phyloP scores from a whole-genome alignment of 2,329 filamentous ascomycete genomes.

The Fusarium euwallaceae region DNA sequence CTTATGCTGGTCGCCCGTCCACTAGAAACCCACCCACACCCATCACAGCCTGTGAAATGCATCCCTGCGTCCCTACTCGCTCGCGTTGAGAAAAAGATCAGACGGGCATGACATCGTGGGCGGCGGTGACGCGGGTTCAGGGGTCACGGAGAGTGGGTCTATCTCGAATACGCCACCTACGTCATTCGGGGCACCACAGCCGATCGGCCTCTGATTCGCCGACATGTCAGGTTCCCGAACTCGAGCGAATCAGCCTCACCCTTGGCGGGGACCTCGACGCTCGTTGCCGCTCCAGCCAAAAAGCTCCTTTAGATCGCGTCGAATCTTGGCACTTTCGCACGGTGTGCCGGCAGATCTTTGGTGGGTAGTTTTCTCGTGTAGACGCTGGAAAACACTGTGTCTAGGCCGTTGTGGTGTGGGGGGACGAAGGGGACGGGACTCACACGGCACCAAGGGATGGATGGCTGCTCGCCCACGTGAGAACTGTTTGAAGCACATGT shows the following conservation, averaged over 20 bases:
- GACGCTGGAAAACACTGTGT: slow-evolving; percentile 7
- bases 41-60: background rate
- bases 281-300: slow-evolving; percentile 22
- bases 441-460: slow-evolving; percentile 14
- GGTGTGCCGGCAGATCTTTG: background rate
- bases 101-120: slow-evolving; percentile 20
- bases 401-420: background rate
- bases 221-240: slow-evolving; percentile 12
- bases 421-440: background rate
- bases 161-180: slow-evolving; percentile 39
- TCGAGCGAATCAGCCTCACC: slow-evolving; percentile 26
- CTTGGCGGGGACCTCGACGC: slow-evolving; percentile 29
- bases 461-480: slow-evolving; percentile 33
- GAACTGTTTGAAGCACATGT: slow-evolving; percentile 24
- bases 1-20: slow-evolving; percentile 13
- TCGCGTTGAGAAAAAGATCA: slow-evolving; percentile 19
- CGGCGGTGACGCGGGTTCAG: slow-evolving; percentile 37
- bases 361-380: background rate
- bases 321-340: slow-evolving; percentile 3
- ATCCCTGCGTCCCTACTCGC: slow-evolving; percentile 7
- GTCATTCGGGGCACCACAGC: slow-evolving; percentile 41
- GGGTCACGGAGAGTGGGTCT: slow-evolving; percentile 31
- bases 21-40: slow-evolving; percentile 7
- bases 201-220: slow-evolving; percentile 37
- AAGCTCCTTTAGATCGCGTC: slow-evolving; percentile 12